Evolutionary conservation across 139 green algal species (phyloP), one percentile per base, ranked within the genome.

Genomic region (Deuterostichococcus epilithicus): DNA sequence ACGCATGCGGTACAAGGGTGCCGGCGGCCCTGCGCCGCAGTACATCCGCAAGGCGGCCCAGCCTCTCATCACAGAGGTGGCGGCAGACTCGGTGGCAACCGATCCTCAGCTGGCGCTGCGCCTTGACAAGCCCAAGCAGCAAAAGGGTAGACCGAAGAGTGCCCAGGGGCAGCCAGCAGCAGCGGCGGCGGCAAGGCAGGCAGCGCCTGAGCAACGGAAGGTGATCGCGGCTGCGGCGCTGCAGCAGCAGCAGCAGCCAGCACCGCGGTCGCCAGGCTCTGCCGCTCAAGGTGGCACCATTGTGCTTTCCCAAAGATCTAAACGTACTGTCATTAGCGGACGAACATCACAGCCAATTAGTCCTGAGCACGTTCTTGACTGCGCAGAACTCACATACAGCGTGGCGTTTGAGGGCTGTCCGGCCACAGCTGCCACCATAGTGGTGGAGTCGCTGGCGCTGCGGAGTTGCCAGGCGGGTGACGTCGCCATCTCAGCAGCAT

Each of bases 1-100:
- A 45, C 90, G 90, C 71, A 93, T 95, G 88, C 73, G 77, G 68
- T 95, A 95, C 87, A 95, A 95, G 78, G 90, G 90, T 1, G 20
- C 52, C 28, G 80, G 85, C 6, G 69, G 70, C 10, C 74, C 89
- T n/a, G 66, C 75, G 20, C 47, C 66, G 15, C 81, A 86, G 72
- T 80, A 78, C 38, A 85, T 90, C 30, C 77, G 81, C 0, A 35
- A 74, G 5, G 84, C 87, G 45, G 66, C 70, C 69, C 68, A 47
- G 35, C 34, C 52, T 34, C 68, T 73, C 34, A 73, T 73, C 34
- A 38, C 68, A 10, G 15, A 35, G 72, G 34, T 73, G 8, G 52
- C 28, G 52, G 52, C 26, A 26, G 68, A 73, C 35, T 58, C 1
- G 1, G 2, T 3, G 20, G 36, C 33, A 34, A 26, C 39, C 22